Conservation (phyloP, 208 protist species). For the Trypanosoma rangeli region DNA sequence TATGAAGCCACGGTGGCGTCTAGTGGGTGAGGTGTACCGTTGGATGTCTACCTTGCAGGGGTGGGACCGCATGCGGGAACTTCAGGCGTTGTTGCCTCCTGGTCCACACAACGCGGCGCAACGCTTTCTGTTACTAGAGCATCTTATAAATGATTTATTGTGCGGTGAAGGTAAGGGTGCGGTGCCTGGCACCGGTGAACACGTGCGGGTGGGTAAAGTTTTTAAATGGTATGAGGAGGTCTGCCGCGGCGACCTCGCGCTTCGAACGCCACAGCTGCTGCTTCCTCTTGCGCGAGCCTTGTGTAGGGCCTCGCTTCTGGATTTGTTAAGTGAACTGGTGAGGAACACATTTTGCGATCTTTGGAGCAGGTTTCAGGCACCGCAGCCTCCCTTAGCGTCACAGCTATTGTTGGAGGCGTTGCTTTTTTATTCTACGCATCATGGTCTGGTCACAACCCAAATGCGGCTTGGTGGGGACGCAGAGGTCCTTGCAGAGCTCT, state of each 20-base stretch:
- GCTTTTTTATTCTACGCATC: constrained; percentile 14
- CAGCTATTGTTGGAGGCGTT: constrained; percentile 10
- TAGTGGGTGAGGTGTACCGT: constrained; percentile 21
- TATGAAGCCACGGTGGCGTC: constrained; percentile 5
- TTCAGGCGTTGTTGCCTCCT: constrained; percentile 3
- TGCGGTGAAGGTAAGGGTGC: background rate
- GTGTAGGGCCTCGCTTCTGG: constrained; percentile 3
- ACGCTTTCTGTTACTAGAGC: constrained; percentile 12
- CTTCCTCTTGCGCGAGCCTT: constrained; percentile 16
- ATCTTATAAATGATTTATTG: constrained; percentile 18
- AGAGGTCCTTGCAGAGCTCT: background rate
- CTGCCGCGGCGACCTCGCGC: constrained; percentile 12
- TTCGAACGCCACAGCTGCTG: constrained; percentile 29
- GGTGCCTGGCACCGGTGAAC: background rate
- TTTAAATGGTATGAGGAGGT: constrained; percentile 22
- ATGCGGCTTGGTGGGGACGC: background rate
- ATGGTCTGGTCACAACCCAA: background rate
- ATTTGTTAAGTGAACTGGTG: constrained; percentile 19
- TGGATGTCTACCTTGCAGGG: constrained; percentile 19
- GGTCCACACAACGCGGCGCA: background rate
- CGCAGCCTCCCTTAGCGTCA: background rate
- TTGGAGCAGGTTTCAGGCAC: constrained; percentile 2
- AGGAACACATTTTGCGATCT: constrained; percentile 9
- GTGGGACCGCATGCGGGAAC: constrained; percentile 2
- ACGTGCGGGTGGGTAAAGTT: constrained; percentile 10